Conservation (phyloP, 306 rosid genomes). For the Delonix regia region DNA sequence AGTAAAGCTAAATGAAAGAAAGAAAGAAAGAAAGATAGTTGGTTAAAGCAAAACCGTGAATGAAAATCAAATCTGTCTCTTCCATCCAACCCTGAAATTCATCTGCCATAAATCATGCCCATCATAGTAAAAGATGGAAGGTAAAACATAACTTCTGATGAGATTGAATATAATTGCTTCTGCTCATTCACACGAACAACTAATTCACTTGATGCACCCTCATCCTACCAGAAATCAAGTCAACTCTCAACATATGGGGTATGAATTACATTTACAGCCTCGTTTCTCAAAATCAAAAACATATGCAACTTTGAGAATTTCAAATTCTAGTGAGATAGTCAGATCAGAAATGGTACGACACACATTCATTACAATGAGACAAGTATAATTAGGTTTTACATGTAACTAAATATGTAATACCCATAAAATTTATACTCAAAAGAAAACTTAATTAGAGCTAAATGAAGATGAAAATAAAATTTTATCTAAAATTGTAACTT, state of each 20-base stretch:
- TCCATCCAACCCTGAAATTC: background rate
- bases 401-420: no score
- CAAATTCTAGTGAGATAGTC: background rate
- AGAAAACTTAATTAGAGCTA: no score
- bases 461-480: no score
- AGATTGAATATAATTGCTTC: constrained; percentile 19
- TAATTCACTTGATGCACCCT: background rate
- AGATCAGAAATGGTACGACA: background rate
- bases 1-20: background rate
- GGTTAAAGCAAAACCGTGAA: constrained; percentile 6
- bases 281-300: background rate
- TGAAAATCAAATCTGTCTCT: constrained; percentile 31
- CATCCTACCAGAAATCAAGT: constrained; percentile 15
- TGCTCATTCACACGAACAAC: constrained; percentile 6
- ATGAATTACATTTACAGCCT: constrained; percentile 1
- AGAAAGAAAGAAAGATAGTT: background rate
- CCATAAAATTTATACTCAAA: no score
- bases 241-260: constrained; percentile 25
- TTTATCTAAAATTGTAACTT: no score
- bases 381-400: no score
- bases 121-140: constrained; percentile 8
- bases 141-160: constrained; percentile 5
- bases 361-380: constrained; percentile 5
- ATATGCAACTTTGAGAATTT: background rate
- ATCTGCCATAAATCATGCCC: background rate